Evolutionary conservation across 495 filamentous ascomycete species (phyloP).

Genomic region (Elasticomyces elasticus): DNA sequence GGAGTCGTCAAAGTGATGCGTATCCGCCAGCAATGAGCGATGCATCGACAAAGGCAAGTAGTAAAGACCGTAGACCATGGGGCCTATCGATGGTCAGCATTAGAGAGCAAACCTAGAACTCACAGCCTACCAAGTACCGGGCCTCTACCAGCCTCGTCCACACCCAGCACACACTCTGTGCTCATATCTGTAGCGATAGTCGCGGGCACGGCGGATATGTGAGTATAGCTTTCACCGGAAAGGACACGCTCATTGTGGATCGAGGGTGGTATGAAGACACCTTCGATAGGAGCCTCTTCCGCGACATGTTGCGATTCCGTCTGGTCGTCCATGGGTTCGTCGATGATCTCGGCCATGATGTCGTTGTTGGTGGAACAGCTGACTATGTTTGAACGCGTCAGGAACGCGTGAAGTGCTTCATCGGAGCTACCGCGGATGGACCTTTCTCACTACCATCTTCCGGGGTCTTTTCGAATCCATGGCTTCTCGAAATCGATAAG

Average conservation of each 20-base stretch:
- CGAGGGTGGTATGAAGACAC: constrained; percentile 66
- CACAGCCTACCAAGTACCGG: constrained; percentile 59
- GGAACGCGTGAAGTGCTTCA: not conserved
- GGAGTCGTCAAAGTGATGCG: constrained; percentile 84
- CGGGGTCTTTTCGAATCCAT: too few relatives aligned
- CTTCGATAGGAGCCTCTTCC: constrained; percentile 46
- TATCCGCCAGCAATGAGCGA: constrained; percentile 57
- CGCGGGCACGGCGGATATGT: constrained; percentile 60
- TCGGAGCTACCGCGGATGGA: not conserved
- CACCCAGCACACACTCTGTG: constrained; percentile 62
- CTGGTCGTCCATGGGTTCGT: constrained; percentile 9
- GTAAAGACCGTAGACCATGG: constrained; percentile 93
- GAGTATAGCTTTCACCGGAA: constrained; percentile 67
- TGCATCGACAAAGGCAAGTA: constrained; percentile 65
- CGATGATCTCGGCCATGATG: constrained; percentile 15
- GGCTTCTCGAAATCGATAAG: too few relatives aligned
- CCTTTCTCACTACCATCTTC: too few relatives aligned
- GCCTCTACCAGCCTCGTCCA: constrained; percentile 92
- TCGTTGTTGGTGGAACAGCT: not conserved
- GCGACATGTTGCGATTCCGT: constrained; percentile 32
- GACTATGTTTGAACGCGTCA: not conserved
- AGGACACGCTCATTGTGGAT: constrained; percentile 53
- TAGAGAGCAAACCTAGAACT: not conserved
- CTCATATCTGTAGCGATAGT: constrained; percentile 40
- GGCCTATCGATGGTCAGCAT: constrained; percentile 38